Conservation (phyloP, 441 rosid genomes). For the Dalechampia spathulata region DNA sequence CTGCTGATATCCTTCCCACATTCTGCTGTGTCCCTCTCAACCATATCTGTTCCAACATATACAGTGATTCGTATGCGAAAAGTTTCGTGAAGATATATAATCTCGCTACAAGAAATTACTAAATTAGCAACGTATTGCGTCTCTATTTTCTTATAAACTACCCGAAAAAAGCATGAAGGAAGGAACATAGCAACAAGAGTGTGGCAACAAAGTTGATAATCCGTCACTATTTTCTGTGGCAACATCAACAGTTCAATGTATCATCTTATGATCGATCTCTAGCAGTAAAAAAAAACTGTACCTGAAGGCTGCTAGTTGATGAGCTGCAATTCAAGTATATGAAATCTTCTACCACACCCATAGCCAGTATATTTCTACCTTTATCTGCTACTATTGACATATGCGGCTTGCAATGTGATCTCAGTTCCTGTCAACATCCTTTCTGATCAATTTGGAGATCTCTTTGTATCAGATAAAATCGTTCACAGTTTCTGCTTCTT, state of each 20-base stretch:
- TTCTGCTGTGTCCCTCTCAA: constrained; percentile 71
- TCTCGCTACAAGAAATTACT: too few relatives aligned
- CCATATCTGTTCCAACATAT: constrained; percentile 49
- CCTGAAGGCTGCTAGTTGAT: constrained; percentile 72
- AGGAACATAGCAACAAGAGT: too few relatives aligned
- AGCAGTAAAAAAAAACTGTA: constrained; percentile 4
- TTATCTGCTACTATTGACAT: constrained; percentile 43
- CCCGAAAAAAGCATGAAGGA: too few relatives aligned
- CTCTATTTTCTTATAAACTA: too few relatives aligned
- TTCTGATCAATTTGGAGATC: constrained; percentile 11
- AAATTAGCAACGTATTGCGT: too few relatives aligned
- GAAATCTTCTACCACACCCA: constrained; percentile 88
- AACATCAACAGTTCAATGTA: too few relatives aligned
- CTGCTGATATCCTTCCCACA: constrained; percentile 86
- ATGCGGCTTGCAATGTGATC: constrained; percentile 55
- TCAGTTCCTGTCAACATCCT: constrained; percentile 59
- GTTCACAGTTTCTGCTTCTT: not conserved
- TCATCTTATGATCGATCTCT: too few relatives aligned
- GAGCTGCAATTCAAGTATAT: constrained; percentile 68
- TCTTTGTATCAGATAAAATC: not conserved
- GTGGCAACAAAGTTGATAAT: too few relatives aligned
- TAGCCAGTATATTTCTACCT: constrained; percentile 43
- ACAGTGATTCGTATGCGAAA: not conserved
- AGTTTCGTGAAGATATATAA: too few relatives aligned
- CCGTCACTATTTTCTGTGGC: too few relatives aligned